Percentiles rank a stretch among this genome's conserved stretches.
Conservation (phyloP, 768 basidiomycete genomes). For the Mycena vulgaris region DNA sequence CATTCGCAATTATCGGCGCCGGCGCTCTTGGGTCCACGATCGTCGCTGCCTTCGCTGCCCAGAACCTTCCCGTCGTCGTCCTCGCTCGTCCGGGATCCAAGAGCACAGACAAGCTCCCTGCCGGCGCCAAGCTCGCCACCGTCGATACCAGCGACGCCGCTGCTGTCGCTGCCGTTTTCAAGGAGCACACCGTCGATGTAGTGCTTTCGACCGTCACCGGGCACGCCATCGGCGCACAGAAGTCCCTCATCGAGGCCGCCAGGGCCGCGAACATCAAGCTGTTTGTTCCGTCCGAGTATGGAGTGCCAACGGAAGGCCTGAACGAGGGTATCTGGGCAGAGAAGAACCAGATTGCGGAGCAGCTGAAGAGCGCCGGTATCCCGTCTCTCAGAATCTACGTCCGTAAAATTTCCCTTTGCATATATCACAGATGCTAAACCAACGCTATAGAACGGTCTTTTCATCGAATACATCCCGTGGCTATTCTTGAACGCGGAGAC, state of each 20-base stretch:
- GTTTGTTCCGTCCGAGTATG: conserved; percentile 57
- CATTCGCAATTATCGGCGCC: conserved; percentile 20
- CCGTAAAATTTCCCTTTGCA: conserved; percentile 31
- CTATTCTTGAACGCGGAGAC: conserved; percentile 44
- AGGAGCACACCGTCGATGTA: conserved; percentile 51
- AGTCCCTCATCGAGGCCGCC: conserved; percentile 50
- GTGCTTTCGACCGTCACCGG: conserved; percentile 52
- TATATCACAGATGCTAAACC: background rate
- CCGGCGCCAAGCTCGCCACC: conserved; percentile 42
- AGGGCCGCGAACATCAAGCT: conserved; percentile 53
- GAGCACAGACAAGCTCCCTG: conserved; percentile 37
- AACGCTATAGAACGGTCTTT: conserved; percentile 45
- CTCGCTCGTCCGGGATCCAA: conserved; percentile 33
- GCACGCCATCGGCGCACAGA: conserved; percentile 43
- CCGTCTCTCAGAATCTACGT: conserved; percentile 51
- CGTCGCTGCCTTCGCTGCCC: conserved; percentile 63
- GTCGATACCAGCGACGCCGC: conserved; percentile 48
- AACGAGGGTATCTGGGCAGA: conserved; percentile 43
- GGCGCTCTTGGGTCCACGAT: conserved; percentile 42
- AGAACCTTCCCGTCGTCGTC: conserved; percentile 46
- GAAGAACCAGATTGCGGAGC: conserved; percentile 51
- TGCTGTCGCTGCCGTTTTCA: conserved; percentile 43
- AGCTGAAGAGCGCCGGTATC: conserved; percentile 48
- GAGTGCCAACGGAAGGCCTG: conserved; percentile 51
- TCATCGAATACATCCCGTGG: conserved; percentile 37